Conservation (phyloP, 2,329 filamentous ascomycete species). For the Conoideocrella luteorostrata region DNA sequence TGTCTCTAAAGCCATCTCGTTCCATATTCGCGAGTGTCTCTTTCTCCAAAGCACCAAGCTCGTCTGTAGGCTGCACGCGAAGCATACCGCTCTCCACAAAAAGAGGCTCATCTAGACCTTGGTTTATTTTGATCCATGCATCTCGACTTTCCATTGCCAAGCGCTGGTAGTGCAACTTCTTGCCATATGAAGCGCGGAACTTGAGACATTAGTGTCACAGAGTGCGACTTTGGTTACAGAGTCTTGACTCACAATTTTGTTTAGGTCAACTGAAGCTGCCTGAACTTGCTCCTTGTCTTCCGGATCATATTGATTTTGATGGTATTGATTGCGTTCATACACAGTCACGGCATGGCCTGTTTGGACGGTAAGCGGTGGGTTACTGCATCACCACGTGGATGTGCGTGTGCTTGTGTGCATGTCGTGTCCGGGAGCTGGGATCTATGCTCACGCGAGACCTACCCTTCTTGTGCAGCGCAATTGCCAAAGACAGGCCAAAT, state of each 20-base stretch:
- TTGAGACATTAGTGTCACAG: too few relatives aligned
- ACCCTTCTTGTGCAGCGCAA: slow-evolving; percentile 17
- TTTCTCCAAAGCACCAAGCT: slow-evolving; percentile 15
- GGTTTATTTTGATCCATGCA: slow-evolving; percentile 16
- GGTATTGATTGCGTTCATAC: slow-evolving; percentile 16
- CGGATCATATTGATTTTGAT: slow-evolving; percentile 16
- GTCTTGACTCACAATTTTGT: slow-evolving; percentile 16
- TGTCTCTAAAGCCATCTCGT: slow-evolving; percentile 16
- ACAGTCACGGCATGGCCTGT: slow-evolving; percentile 14
- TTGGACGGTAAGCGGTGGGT: too few relatives aligned
- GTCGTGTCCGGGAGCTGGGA: too few relatives aligned
- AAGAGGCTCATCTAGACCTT: slow-evolving; percentile 8
- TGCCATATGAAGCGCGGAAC: slow-evolving; percentile 20
- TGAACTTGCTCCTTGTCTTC: slow-evolving; percentile 10
- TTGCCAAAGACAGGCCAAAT: slow-evolving; percentile 18
- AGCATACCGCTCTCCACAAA: slow-evolving; percentile 20
- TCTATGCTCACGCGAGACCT: slow-evolving; percentile 1
- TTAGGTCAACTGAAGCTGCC: slow-evolving; percentile 19
- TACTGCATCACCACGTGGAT: neutral
- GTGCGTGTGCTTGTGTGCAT: neutral
- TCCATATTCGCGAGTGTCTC: slow-evolving; percentile 19
- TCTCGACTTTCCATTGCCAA: slow-evolving; percentile 18
- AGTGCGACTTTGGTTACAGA: too few relatives aligned
- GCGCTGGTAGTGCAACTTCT: slow-evolving; percentile 18
- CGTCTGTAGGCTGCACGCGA: slow-evolving; percentile 16